Evolutionary conservation across 306 rosid species (phyloP).

Genomic region (Cucumis hystrix): DNA sequence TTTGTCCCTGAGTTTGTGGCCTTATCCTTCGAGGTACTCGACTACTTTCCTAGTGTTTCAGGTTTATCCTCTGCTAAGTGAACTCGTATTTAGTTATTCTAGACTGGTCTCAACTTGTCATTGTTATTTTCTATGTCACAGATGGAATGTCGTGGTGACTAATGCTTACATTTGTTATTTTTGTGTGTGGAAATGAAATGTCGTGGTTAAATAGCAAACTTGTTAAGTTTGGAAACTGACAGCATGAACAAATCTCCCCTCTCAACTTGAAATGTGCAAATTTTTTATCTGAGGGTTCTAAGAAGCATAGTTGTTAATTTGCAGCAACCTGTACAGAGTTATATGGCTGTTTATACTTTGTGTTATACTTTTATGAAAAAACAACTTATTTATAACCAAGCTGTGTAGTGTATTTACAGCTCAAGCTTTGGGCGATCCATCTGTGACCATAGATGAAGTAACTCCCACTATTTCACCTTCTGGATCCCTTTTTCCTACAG

Average conservation of each 20-base stretch:
- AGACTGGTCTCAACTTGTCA: neutral
- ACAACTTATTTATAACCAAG: constrained; percentile 13
- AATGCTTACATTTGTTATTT: neutral
- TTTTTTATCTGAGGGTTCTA: neutral
- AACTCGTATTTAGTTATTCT: neutral
- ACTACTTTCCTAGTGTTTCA: constrained; percentile 60
- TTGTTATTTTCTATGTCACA: neutral
- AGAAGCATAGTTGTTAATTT: neutral
- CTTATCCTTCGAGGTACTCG: constrained; percentile 80
- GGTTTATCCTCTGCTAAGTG: constrained; percentile 10
- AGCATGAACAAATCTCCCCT: neutral
- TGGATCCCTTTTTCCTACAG: constrained; percentile 72
- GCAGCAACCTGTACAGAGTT: too few species aligned
- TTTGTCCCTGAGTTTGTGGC: constrained; percentile 42
- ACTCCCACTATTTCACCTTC: constrained; percentile 60
- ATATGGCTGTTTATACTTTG: neutral
- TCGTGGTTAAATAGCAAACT: neutral
- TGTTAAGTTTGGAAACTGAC: neutral
- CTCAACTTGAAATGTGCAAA: neutral
- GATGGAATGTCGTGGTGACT: neutral
- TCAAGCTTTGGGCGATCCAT: constrained; percentile 76
- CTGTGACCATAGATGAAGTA: constrained; percentile 67
- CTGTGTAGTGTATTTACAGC: constrained; percentile 34
- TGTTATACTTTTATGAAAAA: neutral
- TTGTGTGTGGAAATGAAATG: neutral